Evolutionary conservation across 805 yeast species (phyloP), one percentile per base, ranked within the genome.

Genomic region (Zygoascus bituminiphila): DNA sequence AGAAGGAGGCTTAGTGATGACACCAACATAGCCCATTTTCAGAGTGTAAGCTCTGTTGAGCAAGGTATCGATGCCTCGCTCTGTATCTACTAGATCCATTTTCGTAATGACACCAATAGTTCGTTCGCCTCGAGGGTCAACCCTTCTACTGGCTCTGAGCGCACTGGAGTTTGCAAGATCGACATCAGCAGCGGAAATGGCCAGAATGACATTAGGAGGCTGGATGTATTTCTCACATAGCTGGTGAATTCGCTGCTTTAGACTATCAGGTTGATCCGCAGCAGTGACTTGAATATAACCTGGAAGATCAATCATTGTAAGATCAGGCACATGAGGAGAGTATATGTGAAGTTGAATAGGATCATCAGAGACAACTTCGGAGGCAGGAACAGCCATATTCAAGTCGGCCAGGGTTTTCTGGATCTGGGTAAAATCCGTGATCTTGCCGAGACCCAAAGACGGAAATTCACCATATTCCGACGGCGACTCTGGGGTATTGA

Each of bases 231-330:
- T 79, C 56, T 85, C 85, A 67, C 98, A 93, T 25, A 93, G 71
- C 46, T 74, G 78, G 51, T 86, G 72, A 57, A 93, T 93, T 61
- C 81, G 85, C 25, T 75, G 74, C 60, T 91, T 91, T 51, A 93
- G 74, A 50, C 82, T 86, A 3, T 74, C 67, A 0, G 99, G 99
- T 67, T 93, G 98, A 64, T 91, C 98, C 1, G 94, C 89, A 2
- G 98, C 94, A 62, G 93, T 96, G 4, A 93, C 80, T 65, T 93
- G 99, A 54, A 93, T 94, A 63, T 93, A 93, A 7, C 99, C 99
- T 0, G 99, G 99, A 51, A 93, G 72, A 70, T 93, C 99, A 17
- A 94, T 96, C 54, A 93, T 70, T 0, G 97, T 87, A 47, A 93
- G 72, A 67, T 94, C 98, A 0, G 98, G 94, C 5, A 91, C 95